phyloP scores from a whole-genome alignment of 257 asterid species.

The Nicotiana paniculata region DNA sequence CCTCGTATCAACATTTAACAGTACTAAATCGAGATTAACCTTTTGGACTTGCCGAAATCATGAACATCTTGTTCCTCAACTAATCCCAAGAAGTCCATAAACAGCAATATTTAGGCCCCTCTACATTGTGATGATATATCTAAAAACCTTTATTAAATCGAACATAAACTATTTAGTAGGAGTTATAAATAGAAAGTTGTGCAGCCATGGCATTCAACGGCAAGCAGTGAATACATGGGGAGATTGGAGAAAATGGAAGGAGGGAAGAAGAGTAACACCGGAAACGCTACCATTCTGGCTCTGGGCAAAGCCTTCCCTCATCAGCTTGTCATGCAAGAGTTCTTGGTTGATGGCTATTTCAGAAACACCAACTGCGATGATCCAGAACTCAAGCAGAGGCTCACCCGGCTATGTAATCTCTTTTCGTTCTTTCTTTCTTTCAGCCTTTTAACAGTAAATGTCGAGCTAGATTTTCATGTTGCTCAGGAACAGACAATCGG shows the following conservation, averaged over 20 bases:
- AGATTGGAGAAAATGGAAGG: conserved; percentile 24
- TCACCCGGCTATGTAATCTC: conserved; percentile 67
- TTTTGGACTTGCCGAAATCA: conserved; percentile 15
- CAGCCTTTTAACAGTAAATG: background rate
- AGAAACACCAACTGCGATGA: conserved; percentile 72
- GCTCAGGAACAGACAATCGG: background rate
- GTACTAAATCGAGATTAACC: background rate
- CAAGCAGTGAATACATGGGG: conserved; percentile 20
- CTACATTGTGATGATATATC: conserved; percentile 8
- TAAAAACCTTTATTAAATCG: background rate
- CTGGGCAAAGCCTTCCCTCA: conserved; percentile 95
- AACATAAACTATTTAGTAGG: background rate
- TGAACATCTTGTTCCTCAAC: conserved; percentile 37
- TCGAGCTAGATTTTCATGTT: background rate
- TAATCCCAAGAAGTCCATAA: conserved; percentile 13
- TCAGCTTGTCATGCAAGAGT: conserved; percentile 91
- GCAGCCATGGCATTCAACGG: background rate
- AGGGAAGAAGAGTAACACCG: conserved; percentile 11
- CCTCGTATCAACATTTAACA: background rate
- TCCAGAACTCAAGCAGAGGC: conserved; percentile 75
- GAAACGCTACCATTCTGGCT: conserved; percentile 65
- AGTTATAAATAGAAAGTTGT: conserved; percentile 19
- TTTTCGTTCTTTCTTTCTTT: background rate
- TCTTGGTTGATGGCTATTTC: conserved; percentile 86
- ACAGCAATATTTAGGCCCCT: background rate